phyloP scores from a whole-genome alignment of 2,329 filamentous ascomycete species.

The Canariomyces notabilis region DNA sequence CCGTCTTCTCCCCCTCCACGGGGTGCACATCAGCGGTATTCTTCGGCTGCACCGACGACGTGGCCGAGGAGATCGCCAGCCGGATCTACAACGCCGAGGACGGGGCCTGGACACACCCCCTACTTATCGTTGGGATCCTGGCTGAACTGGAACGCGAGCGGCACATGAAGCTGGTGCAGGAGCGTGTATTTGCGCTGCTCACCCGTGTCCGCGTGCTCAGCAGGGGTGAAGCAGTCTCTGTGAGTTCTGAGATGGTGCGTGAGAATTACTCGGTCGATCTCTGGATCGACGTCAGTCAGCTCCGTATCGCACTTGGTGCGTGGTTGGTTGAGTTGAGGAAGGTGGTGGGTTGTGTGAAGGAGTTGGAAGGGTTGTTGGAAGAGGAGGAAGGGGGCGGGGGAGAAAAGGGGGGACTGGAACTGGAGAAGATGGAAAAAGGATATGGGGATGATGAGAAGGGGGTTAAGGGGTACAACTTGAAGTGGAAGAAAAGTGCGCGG shows the following conservation, averaged over 20 bases:
- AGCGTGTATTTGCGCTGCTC: too few species aligned
- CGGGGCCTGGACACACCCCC: background rate
- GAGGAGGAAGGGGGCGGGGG: too few species aligned
- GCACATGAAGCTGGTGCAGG: too few species aligned
- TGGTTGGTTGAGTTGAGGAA: constrained; percentile 22
- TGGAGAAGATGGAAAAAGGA: too few species aligned
- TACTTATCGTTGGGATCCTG: constrained; percentile 2
- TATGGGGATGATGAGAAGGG: background rate
- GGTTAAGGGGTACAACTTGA: too few species aligned
- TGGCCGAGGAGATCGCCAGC: background rate
- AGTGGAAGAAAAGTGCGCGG: too few species aligned
- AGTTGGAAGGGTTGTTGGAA: background rate
- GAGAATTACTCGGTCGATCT: constrained; percentile 10
- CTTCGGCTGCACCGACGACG: background rate
- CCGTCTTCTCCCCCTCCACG: background rate
- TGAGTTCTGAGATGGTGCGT: too few species aligned
- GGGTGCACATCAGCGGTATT: background rate
- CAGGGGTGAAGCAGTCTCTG: too few species aligned
- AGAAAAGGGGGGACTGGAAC: too few species aligned
- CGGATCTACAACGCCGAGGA: background rate
- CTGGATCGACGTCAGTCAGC: constrained; percentile 21
- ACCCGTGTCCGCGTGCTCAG: too few species aligned
- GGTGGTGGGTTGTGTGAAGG: constrained; percentile 14
- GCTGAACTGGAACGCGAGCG: background rate
- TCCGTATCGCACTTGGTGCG: constrained; percentile 17